These are phyloP conservation scores for Acacia concinna DNA, from an alignment of 331 rosid genomes.

Conservation along the genomic window DNA sequence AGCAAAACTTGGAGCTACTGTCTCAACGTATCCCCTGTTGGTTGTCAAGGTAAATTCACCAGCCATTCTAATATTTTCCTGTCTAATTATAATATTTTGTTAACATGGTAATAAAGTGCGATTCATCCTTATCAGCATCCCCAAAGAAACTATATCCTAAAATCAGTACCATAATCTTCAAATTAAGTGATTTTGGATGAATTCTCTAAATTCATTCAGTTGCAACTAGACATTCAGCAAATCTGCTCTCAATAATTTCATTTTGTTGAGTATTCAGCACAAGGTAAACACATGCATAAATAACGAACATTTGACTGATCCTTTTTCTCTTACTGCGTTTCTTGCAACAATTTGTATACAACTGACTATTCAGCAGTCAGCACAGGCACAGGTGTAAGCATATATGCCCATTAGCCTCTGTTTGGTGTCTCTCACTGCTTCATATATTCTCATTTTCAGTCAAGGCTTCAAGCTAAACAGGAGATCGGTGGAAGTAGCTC, in stretches of 20 bases:
- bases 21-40: slow-evolving; percentile 68
- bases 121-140: slow-evolving; percentile 8
- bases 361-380: neutral
- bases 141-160: neutral
- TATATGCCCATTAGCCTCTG: neutral
- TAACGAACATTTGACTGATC: neutral
- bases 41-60: slow-evolving; percentile 73
- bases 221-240: neutral
- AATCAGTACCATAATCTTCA: neutral
- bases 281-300: neutral
- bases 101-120: neutral
- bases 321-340: slow-evolving; percentile 17
- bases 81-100: neutral
- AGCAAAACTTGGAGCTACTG: slow-evolving; percentile 88
- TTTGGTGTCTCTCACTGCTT: slow-evolving; percentile 29
- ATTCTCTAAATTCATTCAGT: neutral
- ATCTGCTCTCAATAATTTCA: neutral
- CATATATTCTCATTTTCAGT: slow-evolving; percentile 48
- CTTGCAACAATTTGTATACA: slow-evolving; percentile 10
- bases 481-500: slow-evolving; percentile 76
- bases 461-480: slow-evolving; percentile 90
- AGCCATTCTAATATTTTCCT: slow-evolving; percentile 23
- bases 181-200: neutral
- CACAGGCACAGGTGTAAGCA: neutral
- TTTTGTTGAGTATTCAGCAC: neutral